Evolutionary conservation across 352 stramenopile species (phyloP), one percentile per base, ranked within the genome.

Genomic region (Globisporangium echinulatum): DNA sequence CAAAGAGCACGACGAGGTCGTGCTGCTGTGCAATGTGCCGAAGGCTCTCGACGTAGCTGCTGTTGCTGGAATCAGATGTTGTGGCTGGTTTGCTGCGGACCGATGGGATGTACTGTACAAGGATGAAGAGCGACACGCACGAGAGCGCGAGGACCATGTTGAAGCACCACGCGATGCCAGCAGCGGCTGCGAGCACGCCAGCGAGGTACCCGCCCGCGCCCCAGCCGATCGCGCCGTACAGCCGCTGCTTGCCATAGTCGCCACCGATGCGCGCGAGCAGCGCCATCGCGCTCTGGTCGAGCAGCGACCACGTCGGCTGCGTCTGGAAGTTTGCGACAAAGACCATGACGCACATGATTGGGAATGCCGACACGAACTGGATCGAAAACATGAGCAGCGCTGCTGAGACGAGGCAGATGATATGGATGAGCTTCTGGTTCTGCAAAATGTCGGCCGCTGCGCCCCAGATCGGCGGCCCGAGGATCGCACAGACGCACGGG

Each of bases 121-220:
- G 68, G 49, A 89, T 70, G 49, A 75, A 79, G 44, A 89, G 71
- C 57, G 74, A 82, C 56, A 86, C 66, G 56, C 67, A 61, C 4
- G 73, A 80, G 15, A 89, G 62, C 3, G 74, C 73, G 17, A 89
- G 66, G 54, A 86, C 73, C 79, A 89, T 82, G 69, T 89, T 82
- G 64, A 91, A 91, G 56, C 75, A 85, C 79, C 79, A 89, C n/a
- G 73, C 72, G 56, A 91, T 89, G 52, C 82, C 82, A 25, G 79
- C 78, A 17, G 71, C 70, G 0, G 70, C 74, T 7, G 79, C 74
- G 61, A 89, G 72, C 38, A 91, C 58, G 47, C 82, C 82, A 6
- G 82, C 69, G 44, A 84, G 63, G 71, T 88, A 89, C 44, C 76
- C 82, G 19, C 79, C 79, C 17, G 79, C 72, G 36, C 82, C 82